Evolutionary conservation across 164 flowering plant genomes (phyloP), one percentile per base, ranked within the genome.

Genomic region (Magnolia sinica): DNA sequence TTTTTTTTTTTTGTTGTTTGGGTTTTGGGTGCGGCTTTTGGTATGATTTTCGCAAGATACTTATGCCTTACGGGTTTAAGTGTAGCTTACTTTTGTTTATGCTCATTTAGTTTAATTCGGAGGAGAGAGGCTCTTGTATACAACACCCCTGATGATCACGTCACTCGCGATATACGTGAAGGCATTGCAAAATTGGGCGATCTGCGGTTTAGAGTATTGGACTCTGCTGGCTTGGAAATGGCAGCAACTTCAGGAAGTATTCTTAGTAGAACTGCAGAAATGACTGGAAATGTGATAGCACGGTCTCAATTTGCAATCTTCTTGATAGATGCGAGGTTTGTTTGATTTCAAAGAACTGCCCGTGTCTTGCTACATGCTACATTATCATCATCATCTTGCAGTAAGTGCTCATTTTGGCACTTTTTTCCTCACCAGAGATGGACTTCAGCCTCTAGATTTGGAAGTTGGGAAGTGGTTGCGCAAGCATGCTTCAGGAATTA

Each of bases 111-210:
- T 77, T 86, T 96, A 77, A 92, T 92, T 74, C 84, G 91, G 71
- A 89, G 98, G 82, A 91, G 99, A 82, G 98, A 96, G 85, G 99
- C 98, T 73, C 96, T 94, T 78, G 99, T 94, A 20, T 96, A 88
- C 84, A 92, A 96, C 77, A 94, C 98, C 10, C 98, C 98, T 59
- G 92, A 82, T 81, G 99, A 88, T 81, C 99, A 96, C 86, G 99
- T 96, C 61, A 94, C 99, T 22, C 88, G 99, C 55, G 99, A 96
- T 79, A 86, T 96, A 49, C 86, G 98, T 64, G 97, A 96, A 84
- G 99, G 98, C 18, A 78, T 94, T 82, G 99, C 98, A 19, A 96
- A 94, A 78, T 81, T 96, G 83, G 91, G 94, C 65, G 92, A 94
- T 85, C 84, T 96, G 81, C 85, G 98, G 65, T 96, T 96, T 77